Evolutionary conservation across 2,329 filamentous ascomycete genomes (phyloP), one percentile per base, ranked within the genome.

Genomic region (Cladophialophora carrionii): DNA sequence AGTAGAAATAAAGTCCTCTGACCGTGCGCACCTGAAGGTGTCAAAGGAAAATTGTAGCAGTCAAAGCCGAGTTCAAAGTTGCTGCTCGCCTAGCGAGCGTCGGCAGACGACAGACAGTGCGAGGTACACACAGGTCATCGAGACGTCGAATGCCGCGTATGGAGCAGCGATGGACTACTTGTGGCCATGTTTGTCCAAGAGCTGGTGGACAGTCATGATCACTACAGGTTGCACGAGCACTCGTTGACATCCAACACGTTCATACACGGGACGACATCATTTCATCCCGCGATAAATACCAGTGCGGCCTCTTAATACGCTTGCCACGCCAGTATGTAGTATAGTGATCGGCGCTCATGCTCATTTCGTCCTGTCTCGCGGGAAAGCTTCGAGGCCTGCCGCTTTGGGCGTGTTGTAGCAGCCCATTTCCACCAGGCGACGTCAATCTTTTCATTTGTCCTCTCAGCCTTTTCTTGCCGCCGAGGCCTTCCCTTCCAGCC

Each of bases 391-490:
- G 17, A 8, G 46, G 22, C 48, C 48, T 51, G 48, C 48, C 48
- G 22, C 20, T 51, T 51, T 26, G 48, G 20, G 20, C 9, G 20
- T 51, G 20, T 54, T 32, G 14, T 17, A 34, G 52, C 52, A 54
- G 52, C 57, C 34, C 57, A 60, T 41, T 52, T 26, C 48, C 57
- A 60, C 43, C 14, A 3, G 41, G n/a, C n/a, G 17, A 20, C 52
- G 26, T 32, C 29, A 29, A 17, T 59, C 2, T 41, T 59, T 41
- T 41, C n/a, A 49, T 54, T 14, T 49, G 41, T 55, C 43, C 24
- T 31, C 41, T 31, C 41, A 55, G 32, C 43, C 62, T 53, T 61
- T 41, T 62, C 57, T 68, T 66, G 66, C 63, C 66, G 66, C 63
- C 63, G 56, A 59, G 20, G 29, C 24, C 59, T 54, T 55, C 52